A percentile compares a stretch with the other conserved stretches of the same genome.
Conservation (phyloP, 805 yeast species). For the Maudiozyma barnettii region DNA sequence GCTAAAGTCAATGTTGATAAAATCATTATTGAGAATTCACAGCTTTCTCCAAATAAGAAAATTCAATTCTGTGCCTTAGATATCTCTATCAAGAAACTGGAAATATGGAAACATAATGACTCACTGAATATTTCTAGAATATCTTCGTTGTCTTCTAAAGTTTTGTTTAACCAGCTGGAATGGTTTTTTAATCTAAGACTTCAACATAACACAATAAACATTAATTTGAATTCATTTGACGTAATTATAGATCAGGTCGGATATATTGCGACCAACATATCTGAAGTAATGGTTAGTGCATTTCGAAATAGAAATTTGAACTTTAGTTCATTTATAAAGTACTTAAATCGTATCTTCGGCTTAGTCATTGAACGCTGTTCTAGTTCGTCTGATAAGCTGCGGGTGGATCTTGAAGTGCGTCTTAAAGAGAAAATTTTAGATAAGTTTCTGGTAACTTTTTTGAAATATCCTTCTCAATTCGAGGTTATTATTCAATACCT, state of each 20-base stretch:
- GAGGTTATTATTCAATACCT: not conserved
- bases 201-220: conserved; percentile 23
- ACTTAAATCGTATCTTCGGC: not conserved
- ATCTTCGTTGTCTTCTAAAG: conserved; percentile 7
- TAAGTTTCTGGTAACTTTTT: not conserved
- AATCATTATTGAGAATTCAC: conserved; percentile 25
- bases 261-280: conserved; percentile 4
- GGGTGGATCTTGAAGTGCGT: too few relatives aligned
- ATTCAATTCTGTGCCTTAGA: conserved; percentile 37
- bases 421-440: not conserved
- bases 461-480: not conserved
- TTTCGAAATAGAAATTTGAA: conserved; percentile 1
- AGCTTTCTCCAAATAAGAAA: conserved; percentile 1
- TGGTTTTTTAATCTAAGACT: conserved; percentile 28
- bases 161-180: conserved; percentile 19
- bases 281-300: conserved; percentile 1
- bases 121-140: conserved; percentile 10
- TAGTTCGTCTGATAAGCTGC: not conserved
- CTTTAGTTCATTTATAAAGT: not conserved
- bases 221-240: conserved; percentile 11
- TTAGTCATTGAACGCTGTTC: not conserved
- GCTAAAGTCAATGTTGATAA: conserved; percentile 35
- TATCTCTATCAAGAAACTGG: conserved; percentile 28
- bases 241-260: conserved; percentile 5
- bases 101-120: conserved; percentile 30